These are phyloP conservation scores for Artomyces pyxidatus DNA, from an alignment of 768 basidiomycete genomes.

Conservation along the genomic window DNA sequence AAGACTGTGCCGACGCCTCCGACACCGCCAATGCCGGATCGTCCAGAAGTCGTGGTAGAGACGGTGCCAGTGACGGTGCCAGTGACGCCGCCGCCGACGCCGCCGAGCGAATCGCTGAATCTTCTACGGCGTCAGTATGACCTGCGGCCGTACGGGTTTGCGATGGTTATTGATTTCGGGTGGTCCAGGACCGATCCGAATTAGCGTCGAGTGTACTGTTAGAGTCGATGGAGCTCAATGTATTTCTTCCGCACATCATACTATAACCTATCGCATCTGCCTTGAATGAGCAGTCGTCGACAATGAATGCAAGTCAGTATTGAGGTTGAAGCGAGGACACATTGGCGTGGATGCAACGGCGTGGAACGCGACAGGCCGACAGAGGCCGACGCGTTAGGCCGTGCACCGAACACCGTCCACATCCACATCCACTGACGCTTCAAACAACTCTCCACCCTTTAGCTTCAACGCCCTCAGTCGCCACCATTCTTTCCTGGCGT, in stretches of 20 bases:
- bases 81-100: conserved; percentile 3
- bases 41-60: background rate
- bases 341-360: too few relatives aligned
- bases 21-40: background rate
- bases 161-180: conserved; percentile 65
- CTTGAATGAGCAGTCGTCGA: too few relatives aligned
- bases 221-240: background rate
- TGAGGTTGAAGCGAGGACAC: too few relatives aligned
- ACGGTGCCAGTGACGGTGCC: background rate
- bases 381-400: background rate
- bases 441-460: background rate
- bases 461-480: too few relatives aligned
- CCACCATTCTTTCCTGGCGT: too few relatives aligned
- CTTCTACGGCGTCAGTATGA: conserved; percentile 46
- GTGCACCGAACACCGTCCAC: conserved; percentile 21
- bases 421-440: conserved; percentile 1
- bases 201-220: too few relatives aligned
- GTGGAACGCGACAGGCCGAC: too few relatives aligned
- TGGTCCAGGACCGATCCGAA: conserved; percentile 39
- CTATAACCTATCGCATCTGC: too few relatives aligned
- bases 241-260: too few relatives aligned
- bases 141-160: conserved; percentile 63
- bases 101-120: background rate
- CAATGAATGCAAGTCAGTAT: too few relatives aligned
- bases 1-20: background rate